These are phyloP conservation scores for Grosmannia serpens DNA, from an alignment of 2,329 filamentous ascomycete species.

Conservation along the genomic window DNA sequence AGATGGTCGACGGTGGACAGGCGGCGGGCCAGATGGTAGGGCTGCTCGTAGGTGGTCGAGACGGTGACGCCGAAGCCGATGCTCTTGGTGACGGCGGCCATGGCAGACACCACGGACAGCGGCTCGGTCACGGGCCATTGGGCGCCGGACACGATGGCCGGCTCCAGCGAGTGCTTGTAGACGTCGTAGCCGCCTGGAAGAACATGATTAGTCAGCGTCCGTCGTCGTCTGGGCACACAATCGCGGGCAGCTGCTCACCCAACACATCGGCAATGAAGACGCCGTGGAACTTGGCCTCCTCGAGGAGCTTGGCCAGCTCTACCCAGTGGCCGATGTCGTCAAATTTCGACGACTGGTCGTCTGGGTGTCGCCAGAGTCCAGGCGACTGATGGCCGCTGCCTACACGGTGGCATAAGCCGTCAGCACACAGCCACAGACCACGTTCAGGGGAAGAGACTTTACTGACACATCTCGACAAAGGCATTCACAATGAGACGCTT, in stretches of 20 bases:
- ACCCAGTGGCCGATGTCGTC: conserved; percentile 50
- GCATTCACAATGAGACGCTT: conserved; percentile 12
- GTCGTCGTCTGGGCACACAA: not conserved
- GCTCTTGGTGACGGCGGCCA: conserved; percentile 9
- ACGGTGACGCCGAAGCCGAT: conserved; percentile 9
- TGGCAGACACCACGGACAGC: conserved; percentile 17
- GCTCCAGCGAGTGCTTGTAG: conserved; percentile 38
- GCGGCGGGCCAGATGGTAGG: conserved; percentile 4
- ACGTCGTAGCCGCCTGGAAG: conserved; percentile 45
- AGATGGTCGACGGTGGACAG: conserved; percentile 9
- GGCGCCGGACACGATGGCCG: conserved; percentile 46
- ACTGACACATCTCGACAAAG: conserved; percentile 14
- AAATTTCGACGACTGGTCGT: conserved; percentile 50
- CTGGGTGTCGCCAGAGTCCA: conserved; percentile 46
- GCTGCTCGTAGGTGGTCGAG: conserved; percentile 6
- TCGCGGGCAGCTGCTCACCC: not conserved
- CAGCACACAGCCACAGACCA: not conserved
- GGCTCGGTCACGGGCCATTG: conserved; percentile 60
- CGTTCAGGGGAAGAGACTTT: not conserved
- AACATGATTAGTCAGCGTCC: conserved; percentile 23
- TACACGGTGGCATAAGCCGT: conserved; percentile 3
- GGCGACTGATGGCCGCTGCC: conserved; percentile 35
- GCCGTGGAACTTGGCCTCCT: conserved; percentile 48
- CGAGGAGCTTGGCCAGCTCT: conserved; percentile 45
- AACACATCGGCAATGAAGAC: conserved; percentile 50